These are phyloP conservation scores for Dichomitus squalens DNA, from an alignment of 1,284 basidiomycete genomes.

Conservation along the genomic window DNA sequence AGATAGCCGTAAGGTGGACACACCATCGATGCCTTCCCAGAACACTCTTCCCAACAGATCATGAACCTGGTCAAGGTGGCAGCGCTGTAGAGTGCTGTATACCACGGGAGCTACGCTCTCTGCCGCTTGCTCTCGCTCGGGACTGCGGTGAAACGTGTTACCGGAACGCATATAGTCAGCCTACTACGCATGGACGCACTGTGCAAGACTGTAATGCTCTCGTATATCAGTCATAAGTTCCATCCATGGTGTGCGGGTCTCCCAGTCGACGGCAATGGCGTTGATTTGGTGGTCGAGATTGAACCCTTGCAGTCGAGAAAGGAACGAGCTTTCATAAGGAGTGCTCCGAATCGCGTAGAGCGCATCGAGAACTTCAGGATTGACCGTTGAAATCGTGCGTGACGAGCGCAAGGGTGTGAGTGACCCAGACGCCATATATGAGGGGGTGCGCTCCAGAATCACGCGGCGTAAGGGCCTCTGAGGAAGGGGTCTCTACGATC, in stretches of 20 bases:
- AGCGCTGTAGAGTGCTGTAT: constrained; percentile 61
- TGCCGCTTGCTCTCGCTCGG: constrained; percentile 47
- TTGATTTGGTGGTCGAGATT: constrained; percentile 9
- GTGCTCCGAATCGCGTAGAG: constrained; percentile 61
- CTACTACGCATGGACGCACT: constrained; percentile 44
- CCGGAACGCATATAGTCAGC: too few species aligned
- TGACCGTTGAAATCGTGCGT: constrained; percentile 27
- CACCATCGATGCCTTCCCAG: constrained; percentile 77
- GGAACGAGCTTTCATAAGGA: constrained; percentile 62
- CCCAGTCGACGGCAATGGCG: constrained; percentile 67
- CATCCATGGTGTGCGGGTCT: constrained; percentile 70
- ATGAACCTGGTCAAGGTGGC: constrained; percentile 69
- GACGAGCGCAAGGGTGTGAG: constrained; percentile 25
- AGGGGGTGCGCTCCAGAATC: constrained; percentile 13
- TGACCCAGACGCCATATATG: constrained; percentile 5
- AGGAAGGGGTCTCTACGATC: neutral
- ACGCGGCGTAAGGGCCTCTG: constrained; percentile 26
- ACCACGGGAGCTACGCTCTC: constrained; percentile 54
- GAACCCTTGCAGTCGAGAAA: constrained; percentile 56
- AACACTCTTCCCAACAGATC: constrained; percentile 65
- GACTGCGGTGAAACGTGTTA: constrained; percentile 42
- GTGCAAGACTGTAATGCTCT: constrained; percentile 58
- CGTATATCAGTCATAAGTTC: constrained; percentile 69
- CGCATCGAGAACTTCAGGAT: constrained; percentile 50
- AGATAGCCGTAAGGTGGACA: constrained; percentile 9